Conservation (phyloP, 2,329 filamentous ascomycete species). For the Trichoderma citrinoviride region DNA sequence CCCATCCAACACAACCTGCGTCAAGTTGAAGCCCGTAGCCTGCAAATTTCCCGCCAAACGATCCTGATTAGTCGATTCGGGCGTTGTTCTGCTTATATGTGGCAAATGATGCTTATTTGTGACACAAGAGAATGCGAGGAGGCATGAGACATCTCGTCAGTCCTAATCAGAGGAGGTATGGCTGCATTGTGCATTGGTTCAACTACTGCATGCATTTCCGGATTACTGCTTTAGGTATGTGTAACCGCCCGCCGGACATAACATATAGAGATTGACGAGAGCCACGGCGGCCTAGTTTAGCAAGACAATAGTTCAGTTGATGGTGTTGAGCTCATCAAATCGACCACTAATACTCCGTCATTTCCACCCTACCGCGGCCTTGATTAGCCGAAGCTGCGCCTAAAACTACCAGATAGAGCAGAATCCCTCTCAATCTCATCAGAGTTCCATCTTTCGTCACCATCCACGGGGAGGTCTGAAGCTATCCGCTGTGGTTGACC, state of each 20-base stretch:
- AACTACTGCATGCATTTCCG: no score
- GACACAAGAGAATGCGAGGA: no score
- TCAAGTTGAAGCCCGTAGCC: no score
- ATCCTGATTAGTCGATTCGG: no score
- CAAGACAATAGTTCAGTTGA: background rate
- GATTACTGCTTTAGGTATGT: background rate
- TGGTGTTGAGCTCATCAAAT: background rate
- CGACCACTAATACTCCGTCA: background rate
- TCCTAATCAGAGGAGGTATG: no score
- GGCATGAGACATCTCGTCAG: no score
- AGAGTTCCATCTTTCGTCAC: background rate
- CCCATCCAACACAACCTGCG: no score
- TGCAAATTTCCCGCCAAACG: no score
- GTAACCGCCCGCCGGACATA: background rate
- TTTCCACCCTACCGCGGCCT: no score
- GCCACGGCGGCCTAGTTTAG: background rate
- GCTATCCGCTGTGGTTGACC: background rate
- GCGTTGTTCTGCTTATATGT: no score
- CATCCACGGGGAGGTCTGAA: background rate
- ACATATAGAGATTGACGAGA: no score
- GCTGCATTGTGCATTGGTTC: background rate
- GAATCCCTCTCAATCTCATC: background rate
- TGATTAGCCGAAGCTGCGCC: conserved; percentile 12
- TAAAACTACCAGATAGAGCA: background rate
- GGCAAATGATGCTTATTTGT: no score